These are phyloP conservation scores for Lactarius hatsudake DNA, from an alignment of 768 basidiomycete genomes.

Conservation along the genomic window DNA sequence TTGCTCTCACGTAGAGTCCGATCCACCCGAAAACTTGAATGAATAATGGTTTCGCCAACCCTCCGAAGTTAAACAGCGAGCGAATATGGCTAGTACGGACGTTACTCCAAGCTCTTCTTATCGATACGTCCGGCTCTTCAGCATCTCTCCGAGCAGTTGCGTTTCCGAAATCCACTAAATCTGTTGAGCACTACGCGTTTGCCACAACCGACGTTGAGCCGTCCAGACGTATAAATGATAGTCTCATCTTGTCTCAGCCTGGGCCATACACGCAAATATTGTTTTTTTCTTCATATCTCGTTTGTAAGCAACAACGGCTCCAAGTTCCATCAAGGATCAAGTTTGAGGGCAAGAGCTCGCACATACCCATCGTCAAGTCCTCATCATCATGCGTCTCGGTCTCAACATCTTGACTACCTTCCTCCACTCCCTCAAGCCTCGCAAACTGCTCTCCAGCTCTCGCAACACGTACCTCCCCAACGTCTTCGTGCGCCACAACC, in stretches of 20 bases:
- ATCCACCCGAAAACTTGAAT: background rate
- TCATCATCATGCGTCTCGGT: conserved; percentile 8
- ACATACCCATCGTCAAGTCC: background rate
- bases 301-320: background rate
- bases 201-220: background rate
- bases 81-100: background rate
- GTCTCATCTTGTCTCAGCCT: background rate
- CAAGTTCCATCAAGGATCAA: background rate
- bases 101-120: background rate
- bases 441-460: conserved; percentile 10
- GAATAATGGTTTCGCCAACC: background rate
- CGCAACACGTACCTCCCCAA: conserved; percentile 17
- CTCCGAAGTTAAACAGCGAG: background rate
- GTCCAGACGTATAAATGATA: background rate
- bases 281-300: background rate
- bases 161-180: background rate
- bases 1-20: background rate
- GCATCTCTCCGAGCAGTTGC: background rate
- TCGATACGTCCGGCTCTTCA: background rate
- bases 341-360: background rate
- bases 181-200: background rate
- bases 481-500: conserved; percentile 12
- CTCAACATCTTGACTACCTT: conserved; percentile 7
- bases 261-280: background rate
- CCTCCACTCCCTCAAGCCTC: conserved; percentile 8